Base-by-base conservation (phyloP, 106 monocot genomes). In the Agapanthus africanus region DNA sequence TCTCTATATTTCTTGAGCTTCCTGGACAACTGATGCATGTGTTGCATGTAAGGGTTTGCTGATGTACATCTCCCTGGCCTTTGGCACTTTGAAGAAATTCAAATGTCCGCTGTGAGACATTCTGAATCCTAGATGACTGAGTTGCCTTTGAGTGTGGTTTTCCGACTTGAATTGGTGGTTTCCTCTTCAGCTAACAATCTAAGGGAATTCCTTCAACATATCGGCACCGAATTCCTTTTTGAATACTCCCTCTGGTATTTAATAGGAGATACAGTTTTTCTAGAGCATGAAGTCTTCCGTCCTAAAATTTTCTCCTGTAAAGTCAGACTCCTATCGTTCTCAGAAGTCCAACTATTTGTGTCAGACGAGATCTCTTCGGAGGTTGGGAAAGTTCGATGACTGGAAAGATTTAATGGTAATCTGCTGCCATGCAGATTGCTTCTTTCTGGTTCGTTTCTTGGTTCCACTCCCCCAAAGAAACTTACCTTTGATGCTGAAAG, bases 61-160 rank as follows among this genome's bases (percentile, higher is more conserved):
- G 72, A 63, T 68, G 74, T 15, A 36, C 59, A 73, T 73, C 72
- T 23, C 78, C 78, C 72, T 81, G 83, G 37, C 76, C 79, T 54
- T 79, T 82, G 38, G 69, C 30, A 59, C 79, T 70, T n/a, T 72
- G 37, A 49, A 87, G 50, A 71, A 82, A 76, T 11, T 85, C 78
- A 39, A 60, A 72, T 56, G 54, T 82, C 70, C 41, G 52, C 27
- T 52, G 14, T 38, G 73, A 32, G 16, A 59, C 68, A 67, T 57
- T 25, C 39, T 71, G 68, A 18, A 59, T 35, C 47, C 44, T 69
- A 8, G 67, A 70, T 60, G 83, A 61, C 38, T 67, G 40, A 57
- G 23, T 70, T 38, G 30, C 30, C 37, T 77, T 73, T 59, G 63
- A 25, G 57, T 65, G 82, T 63, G 54, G 40, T 31, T 39, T 76